phyloP scores from a whole-genome alignment of 352 stramenopile genomes.

The Poterioochromonas sp. region DNA sequence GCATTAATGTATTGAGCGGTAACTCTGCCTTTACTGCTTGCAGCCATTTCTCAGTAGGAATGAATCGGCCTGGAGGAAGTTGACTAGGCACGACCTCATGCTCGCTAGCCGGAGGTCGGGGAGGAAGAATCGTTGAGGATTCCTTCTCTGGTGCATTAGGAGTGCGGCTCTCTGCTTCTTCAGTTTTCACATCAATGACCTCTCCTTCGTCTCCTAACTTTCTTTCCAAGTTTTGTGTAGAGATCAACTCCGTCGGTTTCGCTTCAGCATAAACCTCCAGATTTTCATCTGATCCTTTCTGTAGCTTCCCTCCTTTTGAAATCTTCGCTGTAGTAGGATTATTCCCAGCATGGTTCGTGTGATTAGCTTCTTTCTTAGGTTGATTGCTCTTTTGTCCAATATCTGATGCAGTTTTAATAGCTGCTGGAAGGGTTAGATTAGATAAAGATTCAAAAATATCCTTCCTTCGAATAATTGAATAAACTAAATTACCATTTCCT shows the following conservation, averaged over 20 bases:
- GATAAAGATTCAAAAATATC: constrained; percentile 83
- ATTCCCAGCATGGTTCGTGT: not conserved
- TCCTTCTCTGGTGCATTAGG: not conserved
- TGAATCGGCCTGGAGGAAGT: not conserved
- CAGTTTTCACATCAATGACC: not conserved
- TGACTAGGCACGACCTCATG: not conserved
- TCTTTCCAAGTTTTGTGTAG: constrained; percentile 39
- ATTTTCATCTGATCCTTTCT: not conserved
- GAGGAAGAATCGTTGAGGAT: not conserved
- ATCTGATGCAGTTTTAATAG: constrained; percentile 40
- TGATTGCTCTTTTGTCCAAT: not conserved
- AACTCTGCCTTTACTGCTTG: constrained; percentile 83
- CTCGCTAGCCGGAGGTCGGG: not conserved
- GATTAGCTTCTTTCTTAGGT: too few relatives aligned
- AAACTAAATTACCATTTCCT: constrained; percentile 78
- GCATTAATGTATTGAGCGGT: constrained; percentile 83
- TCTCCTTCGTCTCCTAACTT: constrained; percentile 34
- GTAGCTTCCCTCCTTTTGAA: not conserved
- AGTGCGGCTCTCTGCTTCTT: not conserved
- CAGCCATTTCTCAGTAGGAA: constrained; percentile 78
- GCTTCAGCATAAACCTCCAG: not conserved
- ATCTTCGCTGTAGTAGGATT: constrained; percentile 41
- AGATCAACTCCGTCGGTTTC: constrained; percentile 45
- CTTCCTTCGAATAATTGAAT: constrained; percentile 93
- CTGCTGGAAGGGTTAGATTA: constrained; percentile 67